Base-by-base conservation (phyloP, 345 rosid species). In the Gossypium longicalyx region DNA sequence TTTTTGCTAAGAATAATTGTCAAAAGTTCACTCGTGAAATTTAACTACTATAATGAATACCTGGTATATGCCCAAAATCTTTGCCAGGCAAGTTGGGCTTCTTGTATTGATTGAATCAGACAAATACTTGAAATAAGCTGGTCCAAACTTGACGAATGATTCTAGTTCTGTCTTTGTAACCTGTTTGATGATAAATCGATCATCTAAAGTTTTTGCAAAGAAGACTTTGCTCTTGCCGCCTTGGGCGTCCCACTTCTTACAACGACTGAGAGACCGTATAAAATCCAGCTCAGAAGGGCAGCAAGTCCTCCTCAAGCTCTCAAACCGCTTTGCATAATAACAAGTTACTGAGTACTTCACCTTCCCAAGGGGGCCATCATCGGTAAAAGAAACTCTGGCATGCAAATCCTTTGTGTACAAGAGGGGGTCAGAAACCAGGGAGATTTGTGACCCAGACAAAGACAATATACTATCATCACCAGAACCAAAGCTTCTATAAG, bases 221-320 rank as follows among this genome's bases (percentile, higher is more conserved):
- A 95, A 95, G 70, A 90, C 99, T 74, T 93, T 95, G 85, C 99
- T 95, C 91, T 95, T 95, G 75, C 99, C 98, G 77, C 99, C 98
- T 54, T 95, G 98, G 61, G 99, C 98, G 57, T 94, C 97, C 99
- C 99, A 95, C 86, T 95, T 95, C 83, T 89, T 91, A 85, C 99
- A 95, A 41, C 94, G 98, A 77, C 98, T 89, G 64, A 95, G 93
- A 76, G 99, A 95, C 73, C 94, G 87, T 68, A 95, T 62, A 69
- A 84, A 95, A 78, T 95, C 97, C 69, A 86, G 80, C 87, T 93
- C 98, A 56, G 88, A 88, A 58, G 98, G 94, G 80, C 97, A 93
- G 77, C 94, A 93, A 38, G 84, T 89, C 85, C 81, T 91, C 87
- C 98, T 87, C 67, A 95, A 82, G 68, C 93, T 92, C 82, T 95